Base-by-base conservation (phyloP, 2,329 filamentous ascomycete genomes). In the Trichoderma koningiopsis region DNA sequence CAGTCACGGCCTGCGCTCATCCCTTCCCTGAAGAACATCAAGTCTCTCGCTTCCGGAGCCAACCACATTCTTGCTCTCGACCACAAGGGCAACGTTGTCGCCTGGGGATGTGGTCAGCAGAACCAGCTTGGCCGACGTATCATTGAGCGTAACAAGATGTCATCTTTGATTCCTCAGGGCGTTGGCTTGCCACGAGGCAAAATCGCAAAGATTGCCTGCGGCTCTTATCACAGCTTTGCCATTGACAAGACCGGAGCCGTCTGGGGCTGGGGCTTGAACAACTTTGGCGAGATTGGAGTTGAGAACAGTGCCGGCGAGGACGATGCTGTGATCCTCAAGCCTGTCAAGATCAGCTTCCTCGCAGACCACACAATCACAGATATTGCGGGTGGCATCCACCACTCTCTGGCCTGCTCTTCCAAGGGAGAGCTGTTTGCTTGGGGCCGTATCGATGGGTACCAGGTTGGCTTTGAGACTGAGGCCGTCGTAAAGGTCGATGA, bases 221-320 rank as follows among this genome's bases (percentile, higher is more conserved):
- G 93, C 56, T 88, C 90, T 16, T 95, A 94, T 80, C 92, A 97
- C 82, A 92, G 89, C 74, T 95, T 97, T 74, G 92, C 92, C 22
- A 84, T 97, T 58, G 88, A 91, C 79, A 85, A 87, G 69, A 86
- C 87, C 16, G 92, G 89, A 49, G 85, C 87, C 35, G 90, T 95
- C 37, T 96, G 89, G 80, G 87, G 89, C 0, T 97, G 93, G 93
- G 93, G 94, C 29, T 83, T 95, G 35, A 97, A 97, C 85, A 94
- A 92, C 80, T 96, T 92, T 79, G 92, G 91, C 72, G 91, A 97
- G 81, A 92, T 92, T 19, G 93, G 82, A 5, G 88, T 92, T 63
- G 83, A 83, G 62, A 83, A 86, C 64, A 86, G 92, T 69, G 83
- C 81, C 43, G 78, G 82, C 24, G 78, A 80, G 70, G 80, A 84